Percentiles rank a stretch among this genome's conserved stretches.
Evolutionary conservation across 2,329 filamentous ascomycete species (phyloP).

Genomic region (Arthrobotrys conoides): DNA sequence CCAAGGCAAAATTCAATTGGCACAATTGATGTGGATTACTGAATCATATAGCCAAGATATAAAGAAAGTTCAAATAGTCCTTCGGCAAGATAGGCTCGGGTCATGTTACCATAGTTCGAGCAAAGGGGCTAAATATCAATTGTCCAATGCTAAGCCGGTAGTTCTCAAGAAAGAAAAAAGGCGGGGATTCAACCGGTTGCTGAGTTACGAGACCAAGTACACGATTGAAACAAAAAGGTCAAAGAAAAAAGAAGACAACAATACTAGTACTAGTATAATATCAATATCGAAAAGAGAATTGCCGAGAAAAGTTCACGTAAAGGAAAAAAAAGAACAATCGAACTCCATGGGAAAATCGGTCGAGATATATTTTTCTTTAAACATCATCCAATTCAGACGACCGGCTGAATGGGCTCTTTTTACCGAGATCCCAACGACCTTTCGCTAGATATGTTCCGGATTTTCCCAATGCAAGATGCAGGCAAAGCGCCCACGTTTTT

Average conservation of each 20-base stretch:
- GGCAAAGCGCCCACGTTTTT: conserved; percentile 53
- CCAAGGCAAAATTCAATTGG: conserved; percentile 43
- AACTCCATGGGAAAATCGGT: not conserved
- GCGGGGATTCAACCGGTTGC: conserved; percentile 48
- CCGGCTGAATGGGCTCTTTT: conserved; percentile 47
- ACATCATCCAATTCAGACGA: conserved; percentile 14
- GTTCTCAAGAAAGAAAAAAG: conserved; percentile 32
- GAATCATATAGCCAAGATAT: conserved; percentile 11
- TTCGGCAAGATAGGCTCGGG: conserved; percentile 49
- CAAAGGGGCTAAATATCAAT: conserved; percentile 44
- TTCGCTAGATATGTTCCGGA: conserved; percentile 44
- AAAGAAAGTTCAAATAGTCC: conserved; percentile 1
- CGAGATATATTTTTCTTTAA: conserved; percentile 31
- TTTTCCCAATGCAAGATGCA: conserved; percentile 56
- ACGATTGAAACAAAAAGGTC: not conserved
- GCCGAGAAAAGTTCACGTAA: not conserved
- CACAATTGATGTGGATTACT: conserved; percentile 9
- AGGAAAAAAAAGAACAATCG: conserved; percentile 2
- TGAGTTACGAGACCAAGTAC: not conserved
- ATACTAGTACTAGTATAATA: conserved; percentile 5
- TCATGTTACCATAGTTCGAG: conserved; percentile 51
- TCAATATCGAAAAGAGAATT: conserved; percentile 9
- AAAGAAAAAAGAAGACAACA: no score
- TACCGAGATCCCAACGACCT: conserved; percentile 45
- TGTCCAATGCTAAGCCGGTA: conserved; percentile 51